These are phyloP conservation scores for Cenchrus fungigraminus DNA, from an alignment of 176 grass and related monocot genomes.

Conservation along the genomic window DNA sequence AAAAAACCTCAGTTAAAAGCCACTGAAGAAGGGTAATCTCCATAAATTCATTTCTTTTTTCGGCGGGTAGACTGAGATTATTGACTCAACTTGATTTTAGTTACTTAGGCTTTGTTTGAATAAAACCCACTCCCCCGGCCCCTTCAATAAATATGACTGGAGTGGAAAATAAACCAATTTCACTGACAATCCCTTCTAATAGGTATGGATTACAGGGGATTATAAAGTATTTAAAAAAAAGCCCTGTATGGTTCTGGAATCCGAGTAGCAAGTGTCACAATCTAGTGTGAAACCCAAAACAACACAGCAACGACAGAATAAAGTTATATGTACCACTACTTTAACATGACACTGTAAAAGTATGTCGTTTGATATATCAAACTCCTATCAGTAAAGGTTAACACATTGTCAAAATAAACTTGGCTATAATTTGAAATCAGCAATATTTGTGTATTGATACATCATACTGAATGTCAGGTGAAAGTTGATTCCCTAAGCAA, in stretches of 20 bases:
- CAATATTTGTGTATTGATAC: neutral
- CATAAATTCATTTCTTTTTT: constrained; percentile 14
- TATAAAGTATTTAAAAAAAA: neutral
- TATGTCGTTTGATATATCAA: too few species aligned
- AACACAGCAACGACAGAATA: constrained; percentile 10
- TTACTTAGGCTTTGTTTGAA: neutral
- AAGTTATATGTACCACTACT: neutral
- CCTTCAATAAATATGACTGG: neutral
- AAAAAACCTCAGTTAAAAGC: constrained; percentile 12
- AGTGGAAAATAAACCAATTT: neutral
- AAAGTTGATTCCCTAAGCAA: constrained; percentile 1
- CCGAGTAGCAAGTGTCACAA: neutral
- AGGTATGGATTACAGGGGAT: neutral
- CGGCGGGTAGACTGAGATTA: neutral
- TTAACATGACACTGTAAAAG: neutral
- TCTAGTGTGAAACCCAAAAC: constrained; percentile 16
- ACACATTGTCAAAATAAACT: neutral
- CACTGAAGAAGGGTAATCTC: neutral
- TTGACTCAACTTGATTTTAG: constrained; percentile 17
- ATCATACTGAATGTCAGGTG: constrained; percentile 11
- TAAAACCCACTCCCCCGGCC: neutral
- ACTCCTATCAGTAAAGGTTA: neutral
- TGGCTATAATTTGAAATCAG: constrained; percentile 16
- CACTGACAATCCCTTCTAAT: neutral
- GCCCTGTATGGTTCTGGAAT: neutral